These are phyloP conservation scores for Diaporthe humulicola DNA, from an alignment of 2,329 filamentous ascomycete species.

Conservation along the genomic window DNA sequence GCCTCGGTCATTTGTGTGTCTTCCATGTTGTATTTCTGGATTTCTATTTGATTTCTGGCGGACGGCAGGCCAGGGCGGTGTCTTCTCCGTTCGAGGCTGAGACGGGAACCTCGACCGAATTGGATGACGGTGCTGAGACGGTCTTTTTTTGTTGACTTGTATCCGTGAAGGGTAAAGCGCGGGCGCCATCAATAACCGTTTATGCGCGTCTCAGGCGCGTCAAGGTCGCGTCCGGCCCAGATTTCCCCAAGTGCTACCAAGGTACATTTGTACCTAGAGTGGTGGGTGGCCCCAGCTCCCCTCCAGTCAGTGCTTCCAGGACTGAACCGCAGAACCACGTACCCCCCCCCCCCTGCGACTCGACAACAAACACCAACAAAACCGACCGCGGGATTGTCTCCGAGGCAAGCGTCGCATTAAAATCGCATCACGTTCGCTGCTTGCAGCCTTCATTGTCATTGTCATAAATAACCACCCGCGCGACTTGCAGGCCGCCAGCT, in stretches of 20 bases:
- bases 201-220: conserved; percentile 29
- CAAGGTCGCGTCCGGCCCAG: conserved; percentile 17
- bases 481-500: conserved; percentile 15
- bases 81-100: neutral
- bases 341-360: neutral
- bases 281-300: conserved; percentile 25
- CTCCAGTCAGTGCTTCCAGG: neutral
- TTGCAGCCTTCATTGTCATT: neutral
- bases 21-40: conserved; percentile 49
- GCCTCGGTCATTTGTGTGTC: conserved; percentile 55
- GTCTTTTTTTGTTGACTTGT: conserved; percentile 22
- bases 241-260: neutral
- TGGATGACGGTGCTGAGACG: neutral
- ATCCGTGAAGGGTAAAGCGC: conserved; percentile 19
- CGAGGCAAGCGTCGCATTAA: conserved; percentile 10
- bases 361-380: conserved; percentile 25
- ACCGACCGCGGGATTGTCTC: neutral
- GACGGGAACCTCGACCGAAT: neutral
- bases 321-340: neutral
- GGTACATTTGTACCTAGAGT: neutral
- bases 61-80: neutral
- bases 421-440: neutral
- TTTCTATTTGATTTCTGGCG: neutral
- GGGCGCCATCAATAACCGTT: conserved; percentile 2
- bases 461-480: conserved; percentile 9